phyloP scores from a whole-genome alignment of 768 basidiomycete species.

The Tylopilus balloui region DNA sequence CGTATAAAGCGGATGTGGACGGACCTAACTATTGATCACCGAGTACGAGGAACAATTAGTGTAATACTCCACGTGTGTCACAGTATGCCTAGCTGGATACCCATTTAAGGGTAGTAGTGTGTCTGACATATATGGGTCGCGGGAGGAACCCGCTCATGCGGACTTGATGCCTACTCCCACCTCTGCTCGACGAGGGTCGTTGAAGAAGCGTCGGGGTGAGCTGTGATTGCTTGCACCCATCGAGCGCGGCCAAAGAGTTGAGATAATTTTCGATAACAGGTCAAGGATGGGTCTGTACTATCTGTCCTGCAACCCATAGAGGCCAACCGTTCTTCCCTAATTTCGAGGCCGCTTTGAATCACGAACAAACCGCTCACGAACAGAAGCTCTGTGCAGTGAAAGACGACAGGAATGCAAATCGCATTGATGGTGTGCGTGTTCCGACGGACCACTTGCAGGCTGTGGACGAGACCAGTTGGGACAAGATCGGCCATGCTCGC shows the following conservation, averaged over 20 bases:
- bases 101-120: slow-evolving; percentile 17
- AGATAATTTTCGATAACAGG: slow-evolving; percentile 20
- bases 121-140: slow-evolving; percentile 14
- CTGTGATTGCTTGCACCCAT: background rate
- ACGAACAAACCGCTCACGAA: slow-evolving; percentile 25
- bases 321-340: slow-evolving; percentile 23
- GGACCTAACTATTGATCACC: background rate
- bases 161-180: slow-evolving; percentile 22
- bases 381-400: slow-evolving; percentile 15
- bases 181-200: slow-evolving; percentile 16
- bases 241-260: background rate
- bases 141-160: slow-evolving; percentile 9
- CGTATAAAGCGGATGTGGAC: background rate
- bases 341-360: slow-evolving; percentile 28
- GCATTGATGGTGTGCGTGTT: background rate
- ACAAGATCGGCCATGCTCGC: slow-evolving; percentile 27
- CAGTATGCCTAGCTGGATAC: slow-evolving; percentile 4
- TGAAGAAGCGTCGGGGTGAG: slow-evolving; percentile 24
- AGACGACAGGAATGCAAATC: background rate
- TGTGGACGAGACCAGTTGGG: slow-evolving; percentile 26
- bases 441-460: slow-evolving; percentile 9
- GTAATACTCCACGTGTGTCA: background rate
- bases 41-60: background rate
- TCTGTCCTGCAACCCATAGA: slow-evolving; percentile 25
- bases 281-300: slow-evolving; percentile 32